Conservation (phyloP, 1,284 basidiomycete genomes). For the Trametes pubescens region DNA sequence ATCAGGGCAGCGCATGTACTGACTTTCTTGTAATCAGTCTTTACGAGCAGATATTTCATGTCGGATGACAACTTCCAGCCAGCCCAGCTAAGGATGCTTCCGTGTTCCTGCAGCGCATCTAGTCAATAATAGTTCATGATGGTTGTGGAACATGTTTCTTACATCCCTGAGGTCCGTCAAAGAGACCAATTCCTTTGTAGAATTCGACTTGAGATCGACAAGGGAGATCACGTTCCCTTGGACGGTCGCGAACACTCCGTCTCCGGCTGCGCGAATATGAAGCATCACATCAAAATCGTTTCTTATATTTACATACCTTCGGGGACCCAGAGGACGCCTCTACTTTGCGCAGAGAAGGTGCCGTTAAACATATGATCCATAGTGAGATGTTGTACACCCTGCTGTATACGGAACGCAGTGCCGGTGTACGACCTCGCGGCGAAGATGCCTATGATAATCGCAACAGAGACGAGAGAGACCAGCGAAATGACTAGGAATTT, state of each 20-base stretch:
- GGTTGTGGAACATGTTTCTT: conserved; percentile 34
- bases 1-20: conserved; percentile 8
- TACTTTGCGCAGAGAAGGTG: conserved; percentile 67
- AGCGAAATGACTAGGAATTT: conserved; percentile 64
- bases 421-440: conserved; percentile 76
- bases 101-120: conserved; percentile 59
- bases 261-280: conserved; percentile 65
- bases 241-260: conserved; percentile 85
- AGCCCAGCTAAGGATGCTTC: conserved; percentile 58
- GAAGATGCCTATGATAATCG: conserved; percentile 71
- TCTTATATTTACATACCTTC: conserved; percentile 68
- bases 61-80: conserved; percentile 87
- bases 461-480: conserved; percentile 59
- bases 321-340: conserved; percentile 80
- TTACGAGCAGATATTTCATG: conserved; percentile 86
- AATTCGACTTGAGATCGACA: conserved; percentile 81
- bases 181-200: conserved; percentile 68
- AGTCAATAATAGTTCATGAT: conserved; percentile 3
- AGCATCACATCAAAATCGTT: neutral
- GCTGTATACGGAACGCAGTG: conserved; percentile 55
- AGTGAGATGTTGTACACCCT: conserved; percentile 72
- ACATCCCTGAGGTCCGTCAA: conserved; percentile 70
- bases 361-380: conserved; percentile 93
- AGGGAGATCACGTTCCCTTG: conserved; percentile 74
- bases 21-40: conserved; percentile 78